These are phyloP conservation scores for Debaryomyces tyrocola DNA, from an alignment of 805 yeast genomes.

Conservation along the genomic window DNA sequence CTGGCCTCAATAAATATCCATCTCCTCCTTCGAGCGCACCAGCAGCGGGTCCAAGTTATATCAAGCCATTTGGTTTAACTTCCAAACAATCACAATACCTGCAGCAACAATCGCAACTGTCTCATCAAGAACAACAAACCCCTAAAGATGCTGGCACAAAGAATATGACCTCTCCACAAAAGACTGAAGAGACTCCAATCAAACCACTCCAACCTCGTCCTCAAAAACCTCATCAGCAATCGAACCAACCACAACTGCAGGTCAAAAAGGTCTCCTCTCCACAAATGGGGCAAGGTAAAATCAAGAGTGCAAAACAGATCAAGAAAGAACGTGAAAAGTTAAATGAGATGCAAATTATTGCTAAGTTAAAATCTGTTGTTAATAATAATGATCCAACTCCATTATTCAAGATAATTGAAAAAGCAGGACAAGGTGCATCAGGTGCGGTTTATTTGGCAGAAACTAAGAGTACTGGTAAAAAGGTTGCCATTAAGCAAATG, in stretches of 20 bases:
- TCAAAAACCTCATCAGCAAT: constrained; percentile 9
- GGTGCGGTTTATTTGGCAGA: constrained; percentile 93
- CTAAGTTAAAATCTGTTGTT: constrained; percentile 79
- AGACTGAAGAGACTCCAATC: constrained; percentile 17
- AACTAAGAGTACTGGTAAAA: constrained; percentile 54
- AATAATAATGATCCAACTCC: constrained; percentile 84
- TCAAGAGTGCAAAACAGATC: constrained; percentile 38
- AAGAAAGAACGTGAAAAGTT: constrained; percentile 46
- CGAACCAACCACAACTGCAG: not conserved
- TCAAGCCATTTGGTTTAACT: constrained; percentile 19
- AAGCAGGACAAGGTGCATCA: constrained; percentile 97
- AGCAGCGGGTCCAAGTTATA: constrained; percentile 10
- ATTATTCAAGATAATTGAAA: constrained; percentile 70
- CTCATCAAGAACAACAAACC: not conserved
- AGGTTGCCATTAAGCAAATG: constrained; percentile 96
- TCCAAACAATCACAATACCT: constrained; percentile 12
- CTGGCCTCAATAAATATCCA: constrained; percentile 24
- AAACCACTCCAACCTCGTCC: constrained; percentile 25
- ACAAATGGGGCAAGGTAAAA: constrained; percentile 10
- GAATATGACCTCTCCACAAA: constrained; percentile 6
- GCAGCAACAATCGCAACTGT: constrained; percentile 8
- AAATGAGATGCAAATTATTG: constrained; percentile 86
- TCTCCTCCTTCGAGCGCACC: constrained; percentile 18
- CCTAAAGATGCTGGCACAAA: constrained; percentile 8
- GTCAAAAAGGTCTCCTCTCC: constrained; percentile 6